Base-by-base conservation (phyloP, 2,329 filamentous ascomycete species). In the Penicillium freii region DNA sequence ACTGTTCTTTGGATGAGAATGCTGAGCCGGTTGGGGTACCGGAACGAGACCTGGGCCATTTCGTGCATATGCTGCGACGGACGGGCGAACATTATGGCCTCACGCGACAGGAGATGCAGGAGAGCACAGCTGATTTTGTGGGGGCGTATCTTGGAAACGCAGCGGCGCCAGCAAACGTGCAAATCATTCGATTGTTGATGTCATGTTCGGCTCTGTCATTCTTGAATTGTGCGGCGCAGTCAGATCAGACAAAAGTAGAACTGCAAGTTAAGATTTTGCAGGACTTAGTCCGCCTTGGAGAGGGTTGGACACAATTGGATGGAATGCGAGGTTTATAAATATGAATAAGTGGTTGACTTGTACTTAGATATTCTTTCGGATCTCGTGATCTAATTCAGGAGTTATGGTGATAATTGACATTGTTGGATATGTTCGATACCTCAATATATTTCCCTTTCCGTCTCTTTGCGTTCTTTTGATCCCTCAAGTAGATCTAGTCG, bases 141-240 rank as follows among this genome's bases (percentile, higher is more conserved):
- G 49, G 44, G 15, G 49, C 38, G 2, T 51, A 51, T 51, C 38
- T 51, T 34, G 49, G 38, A 25, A 44, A 44, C 25, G 29, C 49
- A 34, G 49, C 38, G 19, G 39, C 38, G 3, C 27, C 39, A 27
- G 15, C 29, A 10, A 51, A 23, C 10, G 1, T 33, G 2, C 38
- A 23, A 23, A 44, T 33, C 6, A 15, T 51, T 19, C 39, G 21
- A 4, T 51, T 51, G 7, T 27, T 51, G 49, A 51, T 44, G 38
- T 51, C 29, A 34, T 51, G 49, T 44, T 51, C 49, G 10, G 49
- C 49, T 25, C 27, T 51, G 15, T 51, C 49, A 19, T 51, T 51
- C 19, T 34, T 51, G 19, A 51, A 44, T 15, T 51, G 34, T 44
- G 49, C 49, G 21, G 38, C 39, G 5, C 49, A 44, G 13, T 51